These are phyloP conservation scores for Akanthomyces uredinophilus DNA, from an alignment of 2,329 filamentous ascomycete species.

Conservation along the genomic window DNA sequence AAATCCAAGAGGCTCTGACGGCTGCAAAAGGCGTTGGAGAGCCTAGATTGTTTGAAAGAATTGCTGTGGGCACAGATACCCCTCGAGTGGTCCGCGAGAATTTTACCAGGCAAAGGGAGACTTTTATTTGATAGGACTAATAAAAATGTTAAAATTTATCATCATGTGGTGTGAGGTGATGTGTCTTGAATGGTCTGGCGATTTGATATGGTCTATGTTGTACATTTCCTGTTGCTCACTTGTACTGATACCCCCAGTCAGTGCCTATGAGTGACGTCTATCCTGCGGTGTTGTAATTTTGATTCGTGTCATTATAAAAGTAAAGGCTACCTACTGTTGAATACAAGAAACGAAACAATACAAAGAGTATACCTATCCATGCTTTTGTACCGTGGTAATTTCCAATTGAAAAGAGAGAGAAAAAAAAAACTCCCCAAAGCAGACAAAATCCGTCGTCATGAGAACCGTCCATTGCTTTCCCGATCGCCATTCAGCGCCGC, in stretches of 20 bases:
- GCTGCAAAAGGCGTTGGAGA: neutral
- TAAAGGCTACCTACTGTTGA: neutral
- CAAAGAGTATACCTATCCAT: neutral
- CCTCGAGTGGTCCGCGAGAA: conserved; percentile 9
- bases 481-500: too few relatives aligned
- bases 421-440: neutral
- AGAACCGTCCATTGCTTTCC: too few relatives aligned
- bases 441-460: neutral
- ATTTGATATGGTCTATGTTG: neutral
- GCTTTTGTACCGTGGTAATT: neutral
- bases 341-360: neutral
- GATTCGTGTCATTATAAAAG: neutral
- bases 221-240: neutral
- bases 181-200: too few relatives aligned
- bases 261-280: too few relatives aligned
- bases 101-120: conserved; percentile 12
- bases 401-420: neutral
- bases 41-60: neutral
- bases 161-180: neutral
- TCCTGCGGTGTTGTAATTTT: neutral
- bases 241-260: too few relatives aligned
- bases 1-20: neutral
- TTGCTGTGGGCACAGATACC: conserved; percentile 12
- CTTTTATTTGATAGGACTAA: conserved; percentile 14
- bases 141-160: conserved; percentile 15